Base-by-base conservation (phyloP, 1,139 yeast genomes). In the Pichia sp. region DNA sequence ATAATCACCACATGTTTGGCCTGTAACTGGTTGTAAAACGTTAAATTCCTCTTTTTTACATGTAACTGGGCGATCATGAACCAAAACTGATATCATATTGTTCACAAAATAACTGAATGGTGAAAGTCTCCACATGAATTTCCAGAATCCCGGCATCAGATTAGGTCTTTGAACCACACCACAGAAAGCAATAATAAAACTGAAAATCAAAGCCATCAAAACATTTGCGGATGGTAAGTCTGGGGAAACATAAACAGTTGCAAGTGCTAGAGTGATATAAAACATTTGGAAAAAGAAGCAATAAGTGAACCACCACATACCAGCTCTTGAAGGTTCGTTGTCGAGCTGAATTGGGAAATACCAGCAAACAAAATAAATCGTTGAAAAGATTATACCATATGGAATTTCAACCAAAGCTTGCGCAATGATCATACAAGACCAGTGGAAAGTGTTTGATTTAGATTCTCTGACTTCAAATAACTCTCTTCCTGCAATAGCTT, bases 91-190 rank as follows among this genome's bases (percentile, higher is more conserved):
- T 34, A 83, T 71, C 64, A 84, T 68, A 46, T 82, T 83, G 50
- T 80, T 81, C 55, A 84, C 75, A 61, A 81, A 74, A 62, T 85
- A 86, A 0, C 88, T 82, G 67, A 80, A 78, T 26, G 92, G 92
- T 5, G 87, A 80, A 1, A 78, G 76, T 62, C 83, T 78, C 73
- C 83, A 80, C 87, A 85, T 82, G 72, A 86, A 88, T 40, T 52
- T 56, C 84, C 84, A 85, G 70, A 86, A 85, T 0, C 85, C 84
- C 8, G 86, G 86, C 81, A 83, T 76, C 49, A 78, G 70, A 0
- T 62, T 50, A 8, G 70, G 72, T 5, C 84, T 84, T 64, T 82
- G 87, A 51, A 81, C 78, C 57, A 83, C 84, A 66, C 88, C 88
- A 63, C 83, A 77, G 70, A 82, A 82, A 5, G 77, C 71, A 56